phyloP scores from a whole-genome alignment of 345 rosid species.

The Lumnitzera racemosa region DNA sequence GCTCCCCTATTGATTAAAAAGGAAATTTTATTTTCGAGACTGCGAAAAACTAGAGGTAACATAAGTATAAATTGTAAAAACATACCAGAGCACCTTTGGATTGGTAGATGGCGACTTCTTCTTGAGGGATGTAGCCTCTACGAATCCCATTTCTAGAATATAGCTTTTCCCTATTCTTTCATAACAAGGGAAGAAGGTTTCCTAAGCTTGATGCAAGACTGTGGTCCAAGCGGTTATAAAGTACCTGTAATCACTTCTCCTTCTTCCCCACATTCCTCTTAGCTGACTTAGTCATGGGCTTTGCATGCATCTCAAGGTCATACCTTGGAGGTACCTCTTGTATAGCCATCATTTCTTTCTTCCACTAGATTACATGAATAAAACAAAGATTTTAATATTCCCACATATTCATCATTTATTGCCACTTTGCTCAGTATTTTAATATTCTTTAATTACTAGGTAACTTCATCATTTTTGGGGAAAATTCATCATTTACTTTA shows the following conservation, averaged over 20 bases:
- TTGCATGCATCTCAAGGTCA: conserved; percentile 44
- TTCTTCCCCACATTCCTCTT: conserved; percentile 84
- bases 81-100: conserved; percentile 86
- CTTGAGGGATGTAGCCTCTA: conserved; percentile 80
- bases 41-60: neutral
- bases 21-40: neutral
- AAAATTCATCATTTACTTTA: too few species aligned
- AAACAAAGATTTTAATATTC: conserved; percentile 1
- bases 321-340: conserved; percentile 78
- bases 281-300: conserved; percentile 75
- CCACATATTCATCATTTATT: neutral
- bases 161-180: too few species aligned
- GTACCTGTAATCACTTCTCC: conserved; percentile 82
- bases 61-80: neutral
- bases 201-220: too few species aligned
- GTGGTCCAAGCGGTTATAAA: too few species aligned
- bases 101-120: conserved; percentile 83
- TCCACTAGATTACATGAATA: conserved; percentile 40
- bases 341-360: conserved; percentile 57
- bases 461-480: too few species aligned
- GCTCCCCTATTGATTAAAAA: too few species aligned
- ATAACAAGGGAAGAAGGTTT: too few species aligned
- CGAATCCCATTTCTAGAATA: conserved; percentile 28
- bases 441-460: neutral
- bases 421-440: neutral